Conservation (phyloP, 441 rosid species). For the Gossypium schwendimanii region DNA sequence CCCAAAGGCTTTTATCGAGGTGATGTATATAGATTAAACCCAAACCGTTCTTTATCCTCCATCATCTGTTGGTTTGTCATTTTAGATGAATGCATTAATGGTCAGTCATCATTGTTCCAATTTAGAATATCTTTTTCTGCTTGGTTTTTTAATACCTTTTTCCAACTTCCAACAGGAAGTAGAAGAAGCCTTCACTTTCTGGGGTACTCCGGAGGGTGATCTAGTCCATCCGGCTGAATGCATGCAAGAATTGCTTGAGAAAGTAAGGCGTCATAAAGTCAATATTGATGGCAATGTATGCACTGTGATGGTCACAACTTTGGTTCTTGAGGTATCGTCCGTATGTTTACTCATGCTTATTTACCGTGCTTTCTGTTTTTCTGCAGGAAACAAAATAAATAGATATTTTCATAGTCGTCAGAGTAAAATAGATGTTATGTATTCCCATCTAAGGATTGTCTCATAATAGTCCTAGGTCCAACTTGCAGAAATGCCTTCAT, state of each 20-base stretch:
- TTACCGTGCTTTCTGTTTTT: background rate
- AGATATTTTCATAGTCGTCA: background rate
- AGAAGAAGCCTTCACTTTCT: slow-evolving; percentile 77
- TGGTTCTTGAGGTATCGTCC: slow-evolving; percentile 87
- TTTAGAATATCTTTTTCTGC: background rate
- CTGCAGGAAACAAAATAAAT: background rate
- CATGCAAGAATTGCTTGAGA: slow-evolving; percentile 93
- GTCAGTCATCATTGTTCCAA: background rate
- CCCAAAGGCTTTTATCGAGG: slow-evolving; percentile 90
- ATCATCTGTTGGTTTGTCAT: background rate
- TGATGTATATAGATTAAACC: slow-evolving; percentile 18
- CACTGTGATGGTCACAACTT: slow-evolving; percentile 93
- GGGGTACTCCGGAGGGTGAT: slow-evolving; percentile 99
- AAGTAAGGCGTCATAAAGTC: slow-evolving; percentile 86
- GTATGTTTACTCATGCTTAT: background rate
- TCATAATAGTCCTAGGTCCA: background rate
- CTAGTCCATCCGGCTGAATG: slow-evolving; percentile 92
- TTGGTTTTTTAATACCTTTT: slow-evolving; percentile 10
- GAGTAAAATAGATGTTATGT: too few species aligned
- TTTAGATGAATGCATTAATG: background rate
- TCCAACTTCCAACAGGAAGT: slow-evolving; percentile 72
- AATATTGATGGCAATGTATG: slow-evolving; percentile 91
- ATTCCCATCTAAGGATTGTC: background rate
- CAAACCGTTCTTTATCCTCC: slow-evolving; percentile 41
- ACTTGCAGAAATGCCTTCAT: background rate